Evolutionary conservation across 306 rosid genomes (phyloP).

Genomic region (Herpetospermum pedunculosum): DNA sequence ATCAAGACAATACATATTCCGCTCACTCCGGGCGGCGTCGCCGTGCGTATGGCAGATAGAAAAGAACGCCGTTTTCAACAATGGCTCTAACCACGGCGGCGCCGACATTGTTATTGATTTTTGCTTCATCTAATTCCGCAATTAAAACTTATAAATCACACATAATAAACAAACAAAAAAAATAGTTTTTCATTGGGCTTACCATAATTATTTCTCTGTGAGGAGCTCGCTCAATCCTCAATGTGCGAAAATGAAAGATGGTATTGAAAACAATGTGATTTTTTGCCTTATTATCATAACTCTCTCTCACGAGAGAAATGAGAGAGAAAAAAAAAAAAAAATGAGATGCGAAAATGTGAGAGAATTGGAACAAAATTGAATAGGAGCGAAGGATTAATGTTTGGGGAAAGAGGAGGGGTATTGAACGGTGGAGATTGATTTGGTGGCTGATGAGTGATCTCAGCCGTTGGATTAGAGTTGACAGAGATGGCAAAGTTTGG

Average conservation of each 20-base stretch:
- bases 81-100: slow-evolving; percentile 82
- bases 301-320: not conserved
- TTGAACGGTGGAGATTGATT: slow-evolving; percentile 43
- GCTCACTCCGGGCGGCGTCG: slow-evolving; percentile 63
- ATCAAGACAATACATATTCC: slow-evolving; percentile 89
- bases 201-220: no score
- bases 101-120: slow-evolving; percentile 40
- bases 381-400: slow-evolving; percentile 10
- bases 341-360: slow-evolving; percentile 6
- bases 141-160: no score
- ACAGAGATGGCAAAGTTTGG: slow-evolving; percentile 49
- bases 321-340: slow-evolving; percentile 15
- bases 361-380: slow-evolving; percentile 1
- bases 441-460: slow-evolving; percentile 25
- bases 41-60: slow-evolving; percentile 58
- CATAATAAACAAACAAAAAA: no score
- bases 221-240: no score
- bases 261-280: slow-evolving; percentile 11
- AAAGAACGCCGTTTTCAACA: slow-evolving; percentile 62
- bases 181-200: no score
- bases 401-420: not conserved
- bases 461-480: slow-evolving; percentile 38
- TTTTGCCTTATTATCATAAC: not conserved
- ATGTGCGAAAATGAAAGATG: slow-evolving; percentile 17
- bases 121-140: slow-evolving; percentile 30